Base-by-base conservation (phyloP, 768 basidiomycete species). In the Nidularia sp. region DNA sequence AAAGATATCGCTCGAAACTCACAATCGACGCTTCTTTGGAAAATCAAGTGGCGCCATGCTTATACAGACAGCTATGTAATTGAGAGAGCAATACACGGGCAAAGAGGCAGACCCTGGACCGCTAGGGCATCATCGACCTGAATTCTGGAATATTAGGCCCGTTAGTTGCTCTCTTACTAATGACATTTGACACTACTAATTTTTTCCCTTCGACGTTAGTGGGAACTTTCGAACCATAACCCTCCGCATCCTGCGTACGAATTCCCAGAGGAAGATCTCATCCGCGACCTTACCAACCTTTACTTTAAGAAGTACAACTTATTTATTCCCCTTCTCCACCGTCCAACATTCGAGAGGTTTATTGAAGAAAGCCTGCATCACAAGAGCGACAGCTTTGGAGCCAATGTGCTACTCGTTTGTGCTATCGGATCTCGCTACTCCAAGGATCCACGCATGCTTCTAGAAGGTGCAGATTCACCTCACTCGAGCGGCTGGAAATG, bases 261-360 rank as follows among this genome's bases (percentile, higher is more conserved):
- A 0, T 85, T 83, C 58, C 85, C 84, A 0, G 72, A 77, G 2
- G 52, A 65, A 0, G 80, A 80, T 44, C 76, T 93, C 43, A 70
- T 79, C 10, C 41, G 53, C 5, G 43, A 57, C 0, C 73, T 94
- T 35, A 66, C 91, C 34, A 76, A 85, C 34, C 66, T 81, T 25
- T 93, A 86, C 60, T 96, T 94, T 61, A 53, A 56, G 1, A 55
- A 77, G 33, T 50, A 75, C 53, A 88, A 92, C 59, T 53, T 75
- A 13, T 70, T 77, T 50, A 58, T 80, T 0, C 90, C 91, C 1
- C 72, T 94, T 2, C 71, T 96, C 4, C 91, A 93, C 58, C 78
- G 83, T 3, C 83, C 83, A 0, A 80, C 80, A 4, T 91, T 94
- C 56, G 76, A 85, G 39, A 68, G 71, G 22, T 69, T 72, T 13